Base-by-base conservation (phyloP, 2,329 filamentous ascomycete species). In the Stromatinia cepivora region DNA sequence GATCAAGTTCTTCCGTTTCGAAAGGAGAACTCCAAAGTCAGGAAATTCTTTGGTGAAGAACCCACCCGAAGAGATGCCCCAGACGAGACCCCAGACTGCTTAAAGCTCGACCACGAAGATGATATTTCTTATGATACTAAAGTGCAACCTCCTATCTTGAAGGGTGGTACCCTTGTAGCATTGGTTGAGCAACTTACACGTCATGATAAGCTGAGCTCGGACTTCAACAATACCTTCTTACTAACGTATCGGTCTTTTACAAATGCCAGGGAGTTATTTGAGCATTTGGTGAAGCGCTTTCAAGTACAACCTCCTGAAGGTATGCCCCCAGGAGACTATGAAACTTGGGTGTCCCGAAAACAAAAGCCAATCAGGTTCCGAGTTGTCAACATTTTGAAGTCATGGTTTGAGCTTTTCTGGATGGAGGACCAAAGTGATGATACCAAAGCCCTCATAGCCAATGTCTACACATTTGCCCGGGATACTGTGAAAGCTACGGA, bases 331-430 rank as follows among this genome's bases (percentile, higher is more conserved):
- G 81, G 86, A 52, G 93, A 98, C 73, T 93, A 92, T 75, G 92
- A 97, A 68, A 84, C 87, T 42, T 99, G 95, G 95, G 88, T 92
- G 48, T 93, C 97, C 78, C 90, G 90, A 78, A 99, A 99, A 82
- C 95, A 98, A 79, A 97, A 96, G 78, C 91, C 93, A 7, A 97
- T 98, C 71, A 88, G 95, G 48, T 97, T 99, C 82, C 89, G 95
- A 54, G 94, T 99, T 2, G 93, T 99, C 73, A 99, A 98, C 77
- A 98, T 97, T 73, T 83, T 99, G 61, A 98, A 98, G 85, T 96
- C 89, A 80, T 99, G 95, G 95, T 95, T 99, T 75, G 95, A 98
- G 78, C 94, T 91, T 75, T 98, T 95, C 80, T 99, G 95, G 95
- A 97, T 98, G 93, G 95, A 99, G 78, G 92, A 93, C 62, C 89